These are phyloP conservation scores for Silene vulgaris DNA, from an alignment of 179 eudicot species.

Conservation along the genomic window DNA sequence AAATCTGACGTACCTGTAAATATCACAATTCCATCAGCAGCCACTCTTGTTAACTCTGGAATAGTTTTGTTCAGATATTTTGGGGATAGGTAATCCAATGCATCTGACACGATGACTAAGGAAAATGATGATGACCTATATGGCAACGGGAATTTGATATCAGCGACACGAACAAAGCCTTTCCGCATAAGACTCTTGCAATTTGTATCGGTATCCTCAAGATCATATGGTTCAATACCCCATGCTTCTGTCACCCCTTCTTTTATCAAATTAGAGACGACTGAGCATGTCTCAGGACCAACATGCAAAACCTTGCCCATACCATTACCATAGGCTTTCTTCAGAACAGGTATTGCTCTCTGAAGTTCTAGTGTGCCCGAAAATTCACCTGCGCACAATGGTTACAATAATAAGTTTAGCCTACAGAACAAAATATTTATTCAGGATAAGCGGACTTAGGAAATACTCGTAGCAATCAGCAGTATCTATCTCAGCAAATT, in stretches of 20 bases:
- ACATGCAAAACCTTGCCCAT: constrained; percentile 86
- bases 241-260: constrained; percentile 91
- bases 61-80: constrained; percentile 85
- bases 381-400: constrained; percentile 50
- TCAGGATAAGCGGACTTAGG: constrained; percentile 9
- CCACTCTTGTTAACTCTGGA: constrained; percentile 78
- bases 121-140: constrained; percentile 77
- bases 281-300: constrained; percentile 88
- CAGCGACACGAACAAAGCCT: constrained; percentile 94
- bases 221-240: constrained; percentile 95
- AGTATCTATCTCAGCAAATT: background rate
- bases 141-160: constrained; percentile 88
- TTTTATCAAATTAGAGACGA: constrained; percentile 64
- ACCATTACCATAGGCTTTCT: constrained; percentile 78
- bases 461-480: background rate
- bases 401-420: background rate
- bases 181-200: constrained; percentile 74
- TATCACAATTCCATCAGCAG: constrained; percentile 66
- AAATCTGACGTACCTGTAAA: constrained; percentile 52
- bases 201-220: constrained; percentile 69
- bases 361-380: constrained; percentile 84
- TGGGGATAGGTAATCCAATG: constrained; percentile 88
- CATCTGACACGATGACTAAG: constrained; percentile 82
- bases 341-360: constrained; percentile 63
- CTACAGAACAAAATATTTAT: background rate